Evolutionary conservation across 2,329 filamentous ascomycete genomes (phyloP).

Genomic region (Aspergillus fructus): DNA sequence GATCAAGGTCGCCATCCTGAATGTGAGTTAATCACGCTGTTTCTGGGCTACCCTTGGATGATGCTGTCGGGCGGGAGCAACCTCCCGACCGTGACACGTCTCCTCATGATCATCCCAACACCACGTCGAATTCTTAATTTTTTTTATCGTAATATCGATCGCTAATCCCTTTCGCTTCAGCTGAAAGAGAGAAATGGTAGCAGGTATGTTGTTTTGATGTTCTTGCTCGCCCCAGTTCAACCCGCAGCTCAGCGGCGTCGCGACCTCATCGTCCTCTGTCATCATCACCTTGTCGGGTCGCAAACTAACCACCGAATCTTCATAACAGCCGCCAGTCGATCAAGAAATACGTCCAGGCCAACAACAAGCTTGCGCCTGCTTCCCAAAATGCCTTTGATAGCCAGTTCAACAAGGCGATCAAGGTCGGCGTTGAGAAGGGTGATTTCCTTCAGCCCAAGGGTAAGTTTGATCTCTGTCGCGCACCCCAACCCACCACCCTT

Average conservation of each 20-base stretch:
- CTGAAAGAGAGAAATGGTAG: constrained; percentile 70
- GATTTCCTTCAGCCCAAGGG: constrained; percentile 90
- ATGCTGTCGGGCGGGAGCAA: constrained; percentile 33
- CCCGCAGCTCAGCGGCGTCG: constrained; percentile 19
- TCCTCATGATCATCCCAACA: constrained; percentile 23
- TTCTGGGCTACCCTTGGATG: constrained; percentile 46
- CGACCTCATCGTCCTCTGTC: constrained; percentile 9
- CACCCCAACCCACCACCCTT: neutral
- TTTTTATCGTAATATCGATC: constrained; percentile 26
- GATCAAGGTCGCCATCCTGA: constrained; percentile 71
- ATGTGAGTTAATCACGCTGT: constrained; percentile 60
- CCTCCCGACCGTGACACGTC: constrained; percentile 39
- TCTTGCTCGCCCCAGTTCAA: constrained; percentile 12
- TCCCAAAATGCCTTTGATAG: constrained; percentile 62
- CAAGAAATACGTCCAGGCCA: constrained; percentile 72
- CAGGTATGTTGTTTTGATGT: constrained; percentile 55
- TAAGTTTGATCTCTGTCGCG: constrained; percentile 46
- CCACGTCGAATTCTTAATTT: constrained; percentile 21
- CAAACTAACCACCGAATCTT: constrained; percentile 33
- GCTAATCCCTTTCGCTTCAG: constrained; percentile 56
- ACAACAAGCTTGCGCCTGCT: constrained; percentile 63
- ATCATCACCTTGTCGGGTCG: constrained; percentile 17
- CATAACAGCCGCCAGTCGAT: constrained; percentile 64
- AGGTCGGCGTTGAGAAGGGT: constrained; percentile 79
- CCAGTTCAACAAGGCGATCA: constrained; percentile 83